Evolutionary conservation across 2,329 filamentous ascomycete genomes (phyloP).

Genomic region (Paramyrothecium sp.): DNA sequence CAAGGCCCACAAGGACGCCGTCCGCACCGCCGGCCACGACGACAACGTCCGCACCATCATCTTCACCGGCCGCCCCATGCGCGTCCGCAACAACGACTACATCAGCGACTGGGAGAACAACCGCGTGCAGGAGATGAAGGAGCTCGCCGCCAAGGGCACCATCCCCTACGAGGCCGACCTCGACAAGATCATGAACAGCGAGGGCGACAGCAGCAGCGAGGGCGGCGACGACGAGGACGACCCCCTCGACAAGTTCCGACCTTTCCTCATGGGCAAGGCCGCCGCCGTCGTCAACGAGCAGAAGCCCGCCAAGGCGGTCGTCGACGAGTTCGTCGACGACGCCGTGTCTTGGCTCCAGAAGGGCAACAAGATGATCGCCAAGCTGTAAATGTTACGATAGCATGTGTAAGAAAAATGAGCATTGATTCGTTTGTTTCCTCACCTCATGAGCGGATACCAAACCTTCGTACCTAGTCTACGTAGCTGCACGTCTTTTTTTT

Average conservation of each 20-base stretch:
- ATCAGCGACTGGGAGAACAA: conserved; percentile 97
- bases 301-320: conserved; percentile 85
- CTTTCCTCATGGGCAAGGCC: conserved; percentile 95
- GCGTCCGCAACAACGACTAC: conserved; percentile 90
- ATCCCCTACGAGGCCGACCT: conserved; percentile 95
- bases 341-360: conserved; percentile 70
- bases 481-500: background rate
- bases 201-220: conserved; percentile 63
- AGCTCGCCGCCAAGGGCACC: conserved; percentile 82
- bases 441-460: no score
- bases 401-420: conserved; percentile 17
- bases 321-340: conserved; percentile 90
- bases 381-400: conserved; percentile 54
- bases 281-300: conserved; percentile 91
- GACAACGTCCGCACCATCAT: conserved; percentile 97
- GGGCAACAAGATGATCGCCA: conserved; percentile 67
- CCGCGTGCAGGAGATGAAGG: conserved; percentile 84
- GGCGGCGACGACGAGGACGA: conserved; percentile 75
- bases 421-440: conserved; percentile 9
- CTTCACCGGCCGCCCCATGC: conserved; percentile 93
- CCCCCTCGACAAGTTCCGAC: conserved; percentile 84
- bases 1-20: conserved; percentile 91
- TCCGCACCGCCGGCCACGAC: conserved; percentile 86
- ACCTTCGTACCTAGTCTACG: no score
- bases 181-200: conserved; percentile 69